Evolutionary conservation across 495 filamentous ascomycete genomes (phyloP).

Genomic region (Jackrogersella minutella): DNA sequence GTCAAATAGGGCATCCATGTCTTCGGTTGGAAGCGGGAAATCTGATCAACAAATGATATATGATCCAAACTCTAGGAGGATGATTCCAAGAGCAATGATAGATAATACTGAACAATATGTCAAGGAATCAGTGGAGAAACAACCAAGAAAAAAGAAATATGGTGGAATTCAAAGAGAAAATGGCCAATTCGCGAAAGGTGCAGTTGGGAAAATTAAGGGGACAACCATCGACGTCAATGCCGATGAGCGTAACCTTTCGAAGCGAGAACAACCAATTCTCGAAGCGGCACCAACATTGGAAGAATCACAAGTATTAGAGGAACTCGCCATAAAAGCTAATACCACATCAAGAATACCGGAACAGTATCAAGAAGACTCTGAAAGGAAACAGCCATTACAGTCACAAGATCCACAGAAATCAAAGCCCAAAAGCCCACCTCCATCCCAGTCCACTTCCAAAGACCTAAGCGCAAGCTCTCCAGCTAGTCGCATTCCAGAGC

Average conservation of each 20-base stretch:
- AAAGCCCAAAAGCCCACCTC: constrained; percentile 10
- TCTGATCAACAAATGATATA: constrained; percentile 57
- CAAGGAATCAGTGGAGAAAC: constrained; percentile 57
- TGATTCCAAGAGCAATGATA: constrained; percentile 54
- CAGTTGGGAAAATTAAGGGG: constrained; percentile 45
- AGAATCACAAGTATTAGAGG: constrained; percentile 18
- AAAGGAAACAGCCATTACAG: background rate
- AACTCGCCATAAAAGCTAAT: constrained; percentile 24
- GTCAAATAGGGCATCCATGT: constrained; percentile 36
- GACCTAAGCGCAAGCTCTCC: constrained; percentile 9
- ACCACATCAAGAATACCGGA: constrained; percentile 27
- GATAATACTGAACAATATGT: constrained; percentile 50
- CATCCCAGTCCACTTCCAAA: background rate
- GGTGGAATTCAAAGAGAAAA: constrained; percentile 41
- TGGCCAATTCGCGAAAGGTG: constrained; percentile 49
- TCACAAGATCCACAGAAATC: constrained; percentile 10
- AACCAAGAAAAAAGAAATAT: constrained; percentile 64
- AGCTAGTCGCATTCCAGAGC: constrained; percentile 40
- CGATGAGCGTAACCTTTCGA: constrained; percentile 37
- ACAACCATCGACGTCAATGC: constrained; percentile 47
- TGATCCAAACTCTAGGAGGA: constrained; percentile 65
- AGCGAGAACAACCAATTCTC: constrained; percentile 19
- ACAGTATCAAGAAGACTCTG: background rate
- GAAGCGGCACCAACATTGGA: constrained; percentile 16
- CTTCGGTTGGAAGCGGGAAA: constrained; percentile 30